phyloP scores from a whole-genome alignment of 768 basidiomycete genomes.

The Boletus vinaceobasis region DNA sequence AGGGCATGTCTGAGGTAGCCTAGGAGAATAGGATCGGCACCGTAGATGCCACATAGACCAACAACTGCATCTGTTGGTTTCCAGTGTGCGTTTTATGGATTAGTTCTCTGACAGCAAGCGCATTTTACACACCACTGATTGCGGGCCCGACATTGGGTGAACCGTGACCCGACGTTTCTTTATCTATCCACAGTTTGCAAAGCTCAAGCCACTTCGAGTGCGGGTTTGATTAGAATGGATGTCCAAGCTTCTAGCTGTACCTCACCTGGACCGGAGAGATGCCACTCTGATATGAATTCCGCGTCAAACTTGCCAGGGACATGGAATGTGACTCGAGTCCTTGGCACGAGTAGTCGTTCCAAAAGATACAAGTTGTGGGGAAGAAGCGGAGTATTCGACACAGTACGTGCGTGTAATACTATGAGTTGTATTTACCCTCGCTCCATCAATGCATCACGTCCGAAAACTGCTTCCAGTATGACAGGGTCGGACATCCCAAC shows the following conservation, averaged over 20 bases:
- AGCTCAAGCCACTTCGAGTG: constrained; percentile 61
- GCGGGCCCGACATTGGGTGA: constrained; percentile 45
- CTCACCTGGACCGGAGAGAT: constrained; percentile 61
- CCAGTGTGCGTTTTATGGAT: neutral
- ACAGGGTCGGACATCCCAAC: neutral
- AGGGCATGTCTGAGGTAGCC: constrained; percentile 63
- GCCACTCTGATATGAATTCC: constrained; percentile 72
- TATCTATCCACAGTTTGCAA: constrained; percentile 59
- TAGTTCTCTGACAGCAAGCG: neutral
- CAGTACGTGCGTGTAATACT: neutral
- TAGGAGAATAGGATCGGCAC: constrained; percentile 66
- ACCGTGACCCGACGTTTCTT: constrained; percentile 38
- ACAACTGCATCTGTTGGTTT: constrained; percentile 60
- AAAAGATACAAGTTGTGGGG: neutral
- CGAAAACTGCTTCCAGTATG: neutral
- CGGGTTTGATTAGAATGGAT: neutral
- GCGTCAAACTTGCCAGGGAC: constrained; percentile 67
- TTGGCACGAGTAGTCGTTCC: neutral
- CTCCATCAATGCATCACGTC: neutral
- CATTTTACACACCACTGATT: constrained; percentile 50
- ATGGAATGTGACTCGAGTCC: constrained; percentile 31
- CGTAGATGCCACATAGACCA: constrained; percentile 61
- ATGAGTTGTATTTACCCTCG: neutral
- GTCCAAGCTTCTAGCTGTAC: neutral
- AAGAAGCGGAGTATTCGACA: neutral